Evolutionary conservation across 345 rosid genomes (phyloP), one percentile per base, ranked within the genome.

Genomic region (Eucalyptus microcorys): DNA sequence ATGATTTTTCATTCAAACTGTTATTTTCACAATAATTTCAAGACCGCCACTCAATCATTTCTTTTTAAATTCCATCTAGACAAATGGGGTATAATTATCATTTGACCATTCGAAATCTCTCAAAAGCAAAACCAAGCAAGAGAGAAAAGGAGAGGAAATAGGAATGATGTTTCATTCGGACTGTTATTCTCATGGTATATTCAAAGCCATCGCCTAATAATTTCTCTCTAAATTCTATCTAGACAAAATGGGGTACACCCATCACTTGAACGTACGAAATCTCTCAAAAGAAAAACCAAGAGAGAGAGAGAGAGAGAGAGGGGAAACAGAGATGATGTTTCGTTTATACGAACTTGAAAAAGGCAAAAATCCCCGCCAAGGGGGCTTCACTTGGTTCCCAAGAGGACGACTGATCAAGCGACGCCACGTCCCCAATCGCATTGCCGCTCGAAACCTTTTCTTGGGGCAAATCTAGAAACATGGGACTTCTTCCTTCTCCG

Each of bases 151-250:
- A 15, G 79, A 32, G 10, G 3, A 15, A 32, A 61, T 30, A 14
- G 37, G 14, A 7, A 61, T 30, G 45, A 71, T 71, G 45, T 71
- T 71, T 71, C 45, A 4, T 71, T 71, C 1, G 21, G 5, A 52
- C 0, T 0, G 0, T 52, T 8, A 52, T 52, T 52, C 26, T 8
- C 57, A 21, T 1, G 3, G 2, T 52, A 21, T 7, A 3, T 52
- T 21, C 5, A 52, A 52, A 0, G 3, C 5, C 5, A 0, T 3
- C 24, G 2, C 4, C 2, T 21, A 52, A 21, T 8, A 0, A 52
- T 52, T 52, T 52, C 10, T 40, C 2, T 5, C 42, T 22, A 40
- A 76, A 21, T 37, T 76, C 15, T 40, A 24, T 40, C 47, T 0
- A 12, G 47, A 76, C 47, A 40, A 21, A 21, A 10, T 76, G 83